Evolutionary conservation across 768 basidiomycete species (phyloP), one percentile per base, ranked within the genome.

Genomic region (Lentinula boryana): DNA sequence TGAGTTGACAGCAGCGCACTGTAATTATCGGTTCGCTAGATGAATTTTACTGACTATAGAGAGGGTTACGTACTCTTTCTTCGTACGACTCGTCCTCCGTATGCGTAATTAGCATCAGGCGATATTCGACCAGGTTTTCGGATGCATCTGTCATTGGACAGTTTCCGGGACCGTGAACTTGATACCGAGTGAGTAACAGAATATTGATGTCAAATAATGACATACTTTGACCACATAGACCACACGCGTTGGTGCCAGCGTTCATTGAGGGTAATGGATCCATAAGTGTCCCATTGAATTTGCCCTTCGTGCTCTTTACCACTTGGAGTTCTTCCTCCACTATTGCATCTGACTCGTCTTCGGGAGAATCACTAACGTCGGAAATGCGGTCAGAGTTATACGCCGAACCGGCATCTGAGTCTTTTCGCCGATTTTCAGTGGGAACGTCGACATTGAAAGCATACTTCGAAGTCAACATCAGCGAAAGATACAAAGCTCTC

Each of bases 121-220:
- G 82, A 66, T 84, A 91, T 65, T 89, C 84, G 12, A 83, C 80
- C 21, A 93, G 76, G 68, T 90, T 84, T 60, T 83, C 79, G 16
- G 88, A 83, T 54, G 74, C 77, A 23, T 85, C 79, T 6, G 82
- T 83, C 90, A 93, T 89, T 23, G 68, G 68, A 67, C 91, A 93
- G 58, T 77, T 67, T 31, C 74, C 74, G 15, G 57, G 32, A n/a
- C 58, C 58, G 27, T 51, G 58, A 36, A 40, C 31, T 41, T 41
- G 50, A 35, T 15, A 13, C 12, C 6, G 50, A 21, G 15, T 48
- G 18, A 48, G 18, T 7, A 38, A 33, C 32, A 5, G 15, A 15
- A 53, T 12, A 12, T 48, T 18, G 21, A 18, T n/a, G 21, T 9
- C 5, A 6, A 16, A 48, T 48, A 12, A 48, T 21, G 5, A 23